A percentile compares a stretch with the other conserved stretches of the same genome.
Evolutionary conservation across 305 asterid species (phyloP).

Genomic region (Fraxinus platypoda): DNA sequence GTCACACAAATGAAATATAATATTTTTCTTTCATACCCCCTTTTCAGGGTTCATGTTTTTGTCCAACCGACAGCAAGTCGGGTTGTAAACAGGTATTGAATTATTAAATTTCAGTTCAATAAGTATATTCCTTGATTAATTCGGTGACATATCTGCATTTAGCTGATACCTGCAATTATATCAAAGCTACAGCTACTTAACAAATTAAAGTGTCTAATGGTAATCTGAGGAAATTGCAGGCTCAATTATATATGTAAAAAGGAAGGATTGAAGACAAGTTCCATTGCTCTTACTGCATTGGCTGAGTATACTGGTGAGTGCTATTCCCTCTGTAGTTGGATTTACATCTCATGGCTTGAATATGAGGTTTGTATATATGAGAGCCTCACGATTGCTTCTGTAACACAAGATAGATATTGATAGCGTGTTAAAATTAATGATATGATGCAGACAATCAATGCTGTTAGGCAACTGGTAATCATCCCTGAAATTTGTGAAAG

Average conservation of each 20-base stretch:
- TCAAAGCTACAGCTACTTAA: conserved; percentile 17
- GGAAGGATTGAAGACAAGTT: conserved; percentile 75
- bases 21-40: conserved; percentile 14
- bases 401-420: conserved; percentile 1
- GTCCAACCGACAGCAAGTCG: conserved; percentile 89
- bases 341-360: conserved; percentile 19
- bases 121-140: background rate
- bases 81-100: conserved; percentile 75
- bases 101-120: conserved; percentile 10
- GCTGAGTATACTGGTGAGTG: conserved; percentile 77
- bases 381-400: background rate
- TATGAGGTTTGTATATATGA: background rate
- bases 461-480: background rate
- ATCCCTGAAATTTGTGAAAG: conserved; percentile 1
- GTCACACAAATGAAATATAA: conserved; percentile 1
- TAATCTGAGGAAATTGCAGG: conserved; percentile 45
- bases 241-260: conserved; percentile 85
- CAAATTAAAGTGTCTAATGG: conserved; percentile 25
- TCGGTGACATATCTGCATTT: conserved; percentile 3
- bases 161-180: conserved; percentile 19
- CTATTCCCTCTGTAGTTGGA: conserved; percentile 13
- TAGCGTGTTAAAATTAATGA: background rate
- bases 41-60: conserved; percentile 88
- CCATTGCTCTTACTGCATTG: conserved; percentile 76
- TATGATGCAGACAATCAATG: background rate